Evolutionary conservation across 495 filamentous ascomycete genomes (phyloP).

Genomic region (Xylaria grammica): DNA sequence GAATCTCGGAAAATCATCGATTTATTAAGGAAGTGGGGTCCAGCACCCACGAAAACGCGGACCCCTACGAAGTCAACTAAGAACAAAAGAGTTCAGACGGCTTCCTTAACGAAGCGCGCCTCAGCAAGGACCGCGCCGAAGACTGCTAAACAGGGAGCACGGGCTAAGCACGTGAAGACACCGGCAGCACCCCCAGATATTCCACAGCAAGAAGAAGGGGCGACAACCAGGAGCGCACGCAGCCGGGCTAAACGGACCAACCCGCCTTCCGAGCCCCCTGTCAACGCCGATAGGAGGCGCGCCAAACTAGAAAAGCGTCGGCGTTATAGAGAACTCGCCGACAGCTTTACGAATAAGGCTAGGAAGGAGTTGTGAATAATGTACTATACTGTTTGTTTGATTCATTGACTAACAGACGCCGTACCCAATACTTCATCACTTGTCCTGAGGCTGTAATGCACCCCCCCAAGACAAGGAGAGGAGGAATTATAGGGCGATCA

Average conservation of each 20-base stretch:
- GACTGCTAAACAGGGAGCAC: not conserved
- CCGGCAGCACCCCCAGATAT: no score
- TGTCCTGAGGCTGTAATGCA: no score
- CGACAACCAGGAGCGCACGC: not conserved
- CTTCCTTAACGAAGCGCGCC: not conserved
- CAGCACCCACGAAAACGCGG: not conserved
- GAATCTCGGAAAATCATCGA: constrained; percentile 20
- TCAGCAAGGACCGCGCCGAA: not conserved
- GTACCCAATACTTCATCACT: no score
- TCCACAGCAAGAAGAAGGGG: no score
- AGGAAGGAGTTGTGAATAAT: no score
- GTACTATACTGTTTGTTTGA: no score
- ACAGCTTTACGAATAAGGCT: no score
- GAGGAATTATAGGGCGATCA: no score
- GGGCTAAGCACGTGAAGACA: not conserved
- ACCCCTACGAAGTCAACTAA: not conserved
- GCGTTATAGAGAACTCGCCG: no score
- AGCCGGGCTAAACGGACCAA: not conserved
- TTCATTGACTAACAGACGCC: no score
- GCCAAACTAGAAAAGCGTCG: not conserved
- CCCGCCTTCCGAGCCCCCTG: not conserved
- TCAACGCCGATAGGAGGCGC: not conserved
- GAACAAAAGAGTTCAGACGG: not conserved
- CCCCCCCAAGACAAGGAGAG: no score
- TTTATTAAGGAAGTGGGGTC: constrained; percentile 1